phyloP scores from a whole-genome alignment of 2,329 filamentous ascomycete genomes.

The Tolypocladium ophioglossoides region DNA sequence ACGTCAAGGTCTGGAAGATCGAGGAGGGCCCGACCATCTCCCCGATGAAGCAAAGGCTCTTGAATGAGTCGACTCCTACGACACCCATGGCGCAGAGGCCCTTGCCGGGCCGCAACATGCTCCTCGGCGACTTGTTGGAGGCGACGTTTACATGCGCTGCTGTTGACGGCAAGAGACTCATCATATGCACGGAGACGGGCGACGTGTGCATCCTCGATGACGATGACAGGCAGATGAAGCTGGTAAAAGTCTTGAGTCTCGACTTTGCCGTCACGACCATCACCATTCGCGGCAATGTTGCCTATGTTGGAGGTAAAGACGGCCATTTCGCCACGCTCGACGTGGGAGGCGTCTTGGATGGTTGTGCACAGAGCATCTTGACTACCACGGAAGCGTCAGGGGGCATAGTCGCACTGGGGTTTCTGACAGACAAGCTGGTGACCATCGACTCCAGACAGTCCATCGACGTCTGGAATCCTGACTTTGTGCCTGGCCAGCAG shows the following conservation, averaged over 20 bases:
- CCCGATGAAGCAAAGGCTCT: constrained; percentile 51
- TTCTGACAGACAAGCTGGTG: constrained; percentile 55
- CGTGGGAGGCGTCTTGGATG: constrained; percentile 36
- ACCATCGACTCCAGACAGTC: constrained; percentile 67
- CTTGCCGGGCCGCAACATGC: constrained; percentile 74
- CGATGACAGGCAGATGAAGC: constrained; percentile 56
- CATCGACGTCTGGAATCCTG: constrained; percentile 55
- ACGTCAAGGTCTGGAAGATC: constrained; percentile 87
- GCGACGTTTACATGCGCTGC: constrained; percentile 73
- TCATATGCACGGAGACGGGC: constrained; percentile 80
- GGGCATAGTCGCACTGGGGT: constrained; percentile 57
- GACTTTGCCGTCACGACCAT: constrained; percentile 61
- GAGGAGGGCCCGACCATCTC: constrained; percentile 53
- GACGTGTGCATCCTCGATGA: constrained; percentile 86
- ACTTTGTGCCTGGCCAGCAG: constrained; percentile 30
- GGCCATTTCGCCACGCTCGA: constrained; percentile 46
- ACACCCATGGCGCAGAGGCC: constrained; percentile 41
- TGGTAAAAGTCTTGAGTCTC: constrained; percentile 55
- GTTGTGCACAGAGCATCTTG: constrained; percentile 26
- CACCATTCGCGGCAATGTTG: constrained; percentile 43
- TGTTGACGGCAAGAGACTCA: constrained; percentile 61
- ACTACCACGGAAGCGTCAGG: constrained; percentile 25
- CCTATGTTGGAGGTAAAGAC: constrained; percentile 60
- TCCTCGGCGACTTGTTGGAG: constrained; percentile 74
- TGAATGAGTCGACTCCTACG: constrained; percentile 26